Evolutionary conservation across 108 stramenopile genomes (phyloP), one percentile per base, ranked within the genome.

Genomic region (Skeletonema potamos): DNA sequence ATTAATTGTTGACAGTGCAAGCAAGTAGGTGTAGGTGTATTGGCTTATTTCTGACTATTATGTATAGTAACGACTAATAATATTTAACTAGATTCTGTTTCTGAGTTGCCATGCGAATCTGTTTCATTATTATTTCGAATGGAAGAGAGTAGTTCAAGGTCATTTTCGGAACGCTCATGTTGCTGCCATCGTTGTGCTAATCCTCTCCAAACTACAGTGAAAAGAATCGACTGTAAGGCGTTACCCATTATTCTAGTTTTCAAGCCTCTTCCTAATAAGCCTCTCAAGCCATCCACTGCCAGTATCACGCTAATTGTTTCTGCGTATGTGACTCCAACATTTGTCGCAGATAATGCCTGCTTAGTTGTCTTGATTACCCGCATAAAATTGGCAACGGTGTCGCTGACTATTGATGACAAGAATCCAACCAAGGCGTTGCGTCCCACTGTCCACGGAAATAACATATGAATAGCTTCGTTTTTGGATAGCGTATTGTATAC

Each of bases 361-460:
- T 95, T 95, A 13, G 89, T 89, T 30, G 92, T 93, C 67, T 96
- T 96, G 56, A 96, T 79, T 7, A 96, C 96, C 5, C 93, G 81
- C 64, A 94, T 82, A 22, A 66, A 76, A 70, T 96, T 96, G 0
- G 90, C 83, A 10, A 91, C 77, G 4, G 86, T 85, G 68, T 96
- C 96, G 69, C 83, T 84, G 2, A 85, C 84, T 51, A 93, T 68
- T 54, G 85, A 86, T 27, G 96, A 87, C n/a, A 73, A 41, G 28
- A 94, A 79, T 4, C 96, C 96, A 54, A 93, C 84, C 8, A 77
- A 30, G 2, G 92, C 93, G 73, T 90, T 91, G 13, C 92, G 63
- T 3, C 88, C 51, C 17, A 89, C 76, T 8, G 18, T 33, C 37
- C 68, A 81, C 2, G 78, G 72, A 32, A 94, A 55, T 15, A 74